A percentile compares a stretch with the other conserved stretches of the same genome.
These are phyloP conservation scores for Seiridium cupressi DNA, from an alignment of 2,329 filamentous ascomycete species.

Conservation along the genomic window DNA sequence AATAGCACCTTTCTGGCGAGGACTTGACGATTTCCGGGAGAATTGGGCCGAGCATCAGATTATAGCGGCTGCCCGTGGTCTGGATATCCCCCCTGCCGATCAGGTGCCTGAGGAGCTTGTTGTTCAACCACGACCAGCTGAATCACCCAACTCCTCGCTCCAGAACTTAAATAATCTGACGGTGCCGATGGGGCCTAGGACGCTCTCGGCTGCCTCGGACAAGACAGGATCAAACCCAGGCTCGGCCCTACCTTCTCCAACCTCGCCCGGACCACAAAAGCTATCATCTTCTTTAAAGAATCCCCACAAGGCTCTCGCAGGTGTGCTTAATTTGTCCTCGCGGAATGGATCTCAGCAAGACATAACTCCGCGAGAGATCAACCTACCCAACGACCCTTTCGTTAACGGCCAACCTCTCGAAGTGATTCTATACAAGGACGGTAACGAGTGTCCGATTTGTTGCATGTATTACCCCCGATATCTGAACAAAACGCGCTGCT, in stretches of 20 bases:
- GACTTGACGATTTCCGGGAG: slow-evolving; percentile 82
- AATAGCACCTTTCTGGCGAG: slow-evolving; percentile 93
- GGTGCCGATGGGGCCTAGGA: slow-evolving; percentile 75
- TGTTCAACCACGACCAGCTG: slow-evolving; percentile 41
- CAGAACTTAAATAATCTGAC: slow-evolving; percentile 70
- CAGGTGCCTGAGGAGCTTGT: slow-evolving; percentile 68
- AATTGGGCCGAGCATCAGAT: slow-evolving; percentile 95
- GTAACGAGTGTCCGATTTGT: slow-evolving; percentile 90
- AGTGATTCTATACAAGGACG: slow-evolving; percentile 89
- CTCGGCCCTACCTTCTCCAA: slow-evolving; percentile 59
- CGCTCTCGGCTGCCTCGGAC: slow-evolving; percentile 78
- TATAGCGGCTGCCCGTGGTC: slow-evolving; percentile 82
- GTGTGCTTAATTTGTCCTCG: slow-evolving; percentile 71
- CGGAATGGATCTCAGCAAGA: slow-evolving; percentile 72
- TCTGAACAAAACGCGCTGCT: slow-evolving; percentile 91
- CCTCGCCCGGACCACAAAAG: slow-evolving; percentile 45
- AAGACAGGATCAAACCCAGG: slow-evolving; percentile 58
- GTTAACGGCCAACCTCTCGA: slow-evolving; percentile 95
- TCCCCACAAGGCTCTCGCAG: slow-evolving; percentile 84
- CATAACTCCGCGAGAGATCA: slow-evolving; percentile 72
- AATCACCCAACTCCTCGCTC: slow-evolving; percentile 50
- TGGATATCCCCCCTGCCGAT: slow-evolving; percentile 81
- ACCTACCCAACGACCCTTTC: slow-evolving; percentile 77
- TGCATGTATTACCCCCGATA: slow-evolving; percentile 95
- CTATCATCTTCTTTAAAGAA: slow-evolving; percentile 69